A percentile compares a stretch with the other conserved stretches of the same genome.
phyloP scores from a whole-genome alignment of 164 flowering plant species.

The Nymphaea thermarum region DNA sequence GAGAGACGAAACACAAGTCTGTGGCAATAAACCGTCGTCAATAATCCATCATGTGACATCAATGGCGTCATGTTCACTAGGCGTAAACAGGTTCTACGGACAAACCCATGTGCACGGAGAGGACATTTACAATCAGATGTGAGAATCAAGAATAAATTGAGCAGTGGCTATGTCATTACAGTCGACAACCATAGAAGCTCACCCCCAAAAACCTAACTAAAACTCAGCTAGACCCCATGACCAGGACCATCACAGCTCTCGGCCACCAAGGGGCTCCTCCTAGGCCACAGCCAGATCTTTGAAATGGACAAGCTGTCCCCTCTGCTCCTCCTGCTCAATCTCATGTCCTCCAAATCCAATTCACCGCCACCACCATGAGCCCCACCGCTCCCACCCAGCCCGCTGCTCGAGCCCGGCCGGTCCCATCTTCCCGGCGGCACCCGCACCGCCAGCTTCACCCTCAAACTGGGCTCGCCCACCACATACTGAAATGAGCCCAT shows the following conservation, averaged over 20 bases:
- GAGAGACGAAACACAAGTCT: no score
- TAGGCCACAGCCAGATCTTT: slow-evolving; percentile 89
- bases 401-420: not conserved
- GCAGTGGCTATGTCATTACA: no score
- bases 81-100: no score
- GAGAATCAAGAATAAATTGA: no score
- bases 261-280: not conserved
- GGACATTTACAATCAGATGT: no score
- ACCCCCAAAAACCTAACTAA: no score
- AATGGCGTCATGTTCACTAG: no score
- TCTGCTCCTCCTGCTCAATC: slow-evolving; percentile 32
- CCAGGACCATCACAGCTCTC: not conserved
- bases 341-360: slow-evolving; percentile 37
- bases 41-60: no score
- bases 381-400: not conserved
- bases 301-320: slow-evolving; percentile 84
- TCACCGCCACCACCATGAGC: not conserved
- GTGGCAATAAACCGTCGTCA: no score
- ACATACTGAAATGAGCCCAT: slow-evolving; percentile 75
- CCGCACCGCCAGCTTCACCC: slow-evolving; percentile 24
- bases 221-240: not conserved
- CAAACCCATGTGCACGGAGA: no score
- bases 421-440: not conserved
- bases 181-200: no score
- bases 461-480: slow-evolving; percentile 39